These are phyloP conservation scores for Cutaneotrichosporon arboriforme DNA, from an alignment of 1,284 basidiomycete species.

Conservation along the genomic window DNA sequence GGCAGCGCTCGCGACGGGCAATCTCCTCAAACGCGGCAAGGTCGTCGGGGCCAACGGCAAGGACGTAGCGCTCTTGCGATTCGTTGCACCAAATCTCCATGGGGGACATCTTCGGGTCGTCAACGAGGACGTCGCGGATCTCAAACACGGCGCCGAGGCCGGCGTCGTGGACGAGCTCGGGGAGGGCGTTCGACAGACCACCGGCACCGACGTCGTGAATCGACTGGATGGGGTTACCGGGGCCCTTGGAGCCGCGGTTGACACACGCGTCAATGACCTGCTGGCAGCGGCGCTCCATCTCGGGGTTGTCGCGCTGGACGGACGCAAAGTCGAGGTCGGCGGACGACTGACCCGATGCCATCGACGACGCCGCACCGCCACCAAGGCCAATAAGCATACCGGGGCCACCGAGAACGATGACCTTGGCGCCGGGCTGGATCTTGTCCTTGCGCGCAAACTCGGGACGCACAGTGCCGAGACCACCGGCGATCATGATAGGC, in stretches of 20 bases:
- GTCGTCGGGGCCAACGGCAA: conserved; percentile 67
- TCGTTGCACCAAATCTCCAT: conserved; percentile 99
- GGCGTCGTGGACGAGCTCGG: conserved; percentile 94
- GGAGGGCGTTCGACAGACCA: conserved; percentile 91
- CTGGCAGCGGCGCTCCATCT: conserved; percentile 96
- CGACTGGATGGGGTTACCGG: conserved; percentile 76
- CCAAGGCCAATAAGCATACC: conserved; percentile 95
- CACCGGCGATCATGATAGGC: conserved; percentile 99
- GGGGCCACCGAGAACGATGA: conserved; percentile 94
- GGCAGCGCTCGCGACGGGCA: conserved; percentile 83
- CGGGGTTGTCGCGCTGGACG: conserved; percentile 95
- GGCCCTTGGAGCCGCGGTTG: conserved; percentile 53
- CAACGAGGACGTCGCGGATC: conserved; percentile 86
- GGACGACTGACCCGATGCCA: conserved; percentile 77
- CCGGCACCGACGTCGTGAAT: conserved; percentile 99
- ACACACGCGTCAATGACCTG: conserved; percentile 94
- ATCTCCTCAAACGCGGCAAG: conserved; percentile 63
- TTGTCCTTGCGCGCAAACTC: conserved; percentile 69
- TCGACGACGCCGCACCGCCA: conserved; percentile 91
- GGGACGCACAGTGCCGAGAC: conserved; percentile 85
- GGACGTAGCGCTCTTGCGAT: conserved; percentile 94
- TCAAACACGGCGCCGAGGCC: conserved; percentile 87
- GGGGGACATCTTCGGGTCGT: conserved; percentile 89
- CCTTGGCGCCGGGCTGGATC: conserved; percentile 71
- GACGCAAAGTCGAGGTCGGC: conserved; percentile 95